Base-by-base conservation (phyloP, 345 rosid species). In the Cardamine resedifolia region DNA sequence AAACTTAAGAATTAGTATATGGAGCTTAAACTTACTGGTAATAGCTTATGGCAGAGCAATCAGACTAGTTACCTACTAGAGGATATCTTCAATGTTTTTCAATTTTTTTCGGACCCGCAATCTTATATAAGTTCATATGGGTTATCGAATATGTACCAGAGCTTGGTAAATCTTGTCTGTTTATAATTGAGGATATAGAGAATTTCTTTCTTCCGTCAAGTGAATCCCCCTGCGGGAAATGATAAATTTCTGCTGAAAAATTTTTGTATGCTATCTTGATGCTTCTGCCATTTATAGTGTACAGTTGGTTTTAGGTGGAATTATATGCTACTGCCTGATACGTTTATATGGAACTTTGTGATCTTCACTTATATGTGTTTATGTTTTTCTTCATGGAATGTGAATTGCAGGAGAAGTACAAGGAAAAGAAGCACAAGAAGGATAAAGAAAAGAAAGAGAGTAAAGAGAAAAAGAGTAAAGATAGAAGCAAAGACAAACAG, bases 401-500 rank as follows among this genome's bases (percentile, higher is more conserved):
- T 20, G 16, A 24, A 63, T 70, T 71, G 47, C 87, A 86, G 91
- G 91, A 83, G 75, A 84, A 83, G 62, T 45, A 63, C 27, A 84
- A 77, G 79, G 88, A 85, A 73, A 84, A 80, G 49, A 86, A 72
- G 47, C 83, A 77, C 55, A 84, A 83, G 65, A 82, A 78, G 61
- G 87, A 86, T 27, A 75, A 58, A 64, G 85, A 83, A 49, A 83
- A 81, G 73, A 83, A 64, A 66, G 85, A 79, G 51, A 80, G 76
- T 66, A 82, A 78, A 71, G 86, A 83, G 69, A 84, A 77, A 58
- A 80, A 65, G 70, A 82, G 76, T 64, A 86, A 72, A 68, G 85
- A 81, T 57, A 77, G 80, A 71, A 83, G 82, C 55, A 83, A 80
- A 76, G 86, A 83, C 61, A 84, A 84, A 61, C 71, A 78, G 4